Evolutionary conservation across 257 asterid genomes (phyloP), one percentile per base, ranked within the genome.

Genomic region (Solanum tarapatanum): DNA sequence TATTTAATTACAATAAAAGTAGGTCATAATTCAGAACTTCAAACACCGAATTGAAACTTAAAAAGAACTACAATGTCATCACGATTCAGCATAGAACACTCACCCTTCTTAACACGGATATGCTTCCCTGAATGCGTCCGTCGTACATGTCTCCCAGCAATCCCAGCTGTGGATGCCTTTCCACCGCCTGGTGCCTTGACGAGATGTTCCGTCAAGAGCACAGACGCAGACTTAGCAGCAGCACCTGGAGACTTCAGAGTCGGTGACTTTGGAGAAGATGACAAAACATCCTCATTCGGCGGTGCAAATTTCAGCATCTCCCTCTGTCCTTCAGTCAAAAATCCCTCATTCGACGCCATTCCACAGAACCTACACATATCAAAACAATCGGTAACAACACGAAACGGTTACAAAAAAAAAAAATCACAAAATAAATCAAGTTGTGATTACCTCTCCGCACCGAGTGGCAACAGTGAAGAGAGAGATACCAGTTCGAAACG

Each of bases 271-370:
- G 97, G 96, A 3, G 99, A 93, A 1, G 97, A 91, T 3, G 98
- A 92, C 91, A 93, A 85, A 86, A 91, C 94, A 87, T 94, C 99
- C 84, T 91, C 95, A 92, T 91, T 94, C 88, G 93, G 95, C 35
- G 98, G 88, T 11, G 99, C 99, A 39, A 92, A 86, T 87, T 94
- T 92, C 93, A 95, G 86, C 95, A 79, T 91, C 93, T 95, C 94
- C 95, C 98, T 93, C 93, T 96, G 99, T 85, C 88, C 94, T 93
- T 96, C 95, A 58, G 97, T 95, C 95, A 96, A 90, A 89, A 96
- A 96, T 7, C 99, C 98, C 95, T 93, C 97, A 24, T 89, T 72
- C 91, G 96, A 91, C 82, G 96, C 94, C 99, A 96, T 96, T 91
- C 87, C 86, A 87, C 87, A 92, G 77, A 83, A 23, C 86, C 90